These are phyloP conservation scores for Neonectria neomacrospora DNA, from an alignment of 2,329 filamentous ascomycete species.

Conservation along the genomic window DNA sequence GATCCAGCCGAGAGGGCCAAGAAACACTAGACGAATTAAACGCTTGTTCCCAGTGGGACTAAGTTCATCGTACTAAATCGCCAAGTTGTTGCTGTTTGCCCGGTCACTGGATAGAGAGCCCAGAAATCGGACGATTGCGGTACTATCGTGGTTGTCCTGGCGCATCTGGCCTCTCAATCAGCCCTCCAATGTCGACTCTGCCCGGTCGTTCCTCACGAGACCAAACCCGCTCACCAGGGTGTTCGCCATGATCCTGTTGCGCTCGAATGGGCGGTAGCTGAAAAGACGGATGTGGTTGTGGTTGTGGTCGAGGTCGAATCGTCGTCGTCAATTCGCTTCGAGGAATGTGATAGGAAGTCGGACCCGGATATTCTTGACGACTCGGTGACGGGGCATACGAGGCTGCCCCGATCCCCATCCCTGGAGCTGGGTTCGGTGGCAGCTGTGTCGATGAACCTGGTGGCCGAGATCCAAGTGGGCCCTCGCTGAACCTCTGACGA, in stretches of 20 bases:
- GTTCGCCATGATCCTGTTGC: slow-evolving; percentile 46
- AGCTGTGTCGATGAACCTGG: slow-evolving; percentile 45
- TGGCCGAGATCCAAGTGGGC: slow-evolving; percentile 39
- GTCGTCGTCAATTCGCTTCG: slow-evolving; percentile 60
- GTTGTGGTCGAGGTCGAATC: slow-evolving; percentile 47
- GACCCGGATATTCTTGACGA: slow-evolving; percentile 57
- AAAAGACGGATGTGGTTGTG: slow-evolving; percentile 50
- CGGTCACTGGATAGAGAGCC: slow-evolving; percentile 34
- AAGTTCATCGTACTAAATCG: slow-evolving; percentile 3
- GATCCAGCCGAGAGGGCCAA: background rate
- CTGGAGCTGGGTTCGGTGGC: slow-evolving; percentile 47
- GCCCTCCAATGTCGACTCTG: slow-evolving; percentile 70
- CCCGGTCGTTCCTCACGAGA: slow-evolving; percentile 61
- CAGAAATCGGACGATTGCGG: slow-evolving; percentile 20
- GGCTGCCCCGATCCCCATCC: slow-evolving; percentile 22
- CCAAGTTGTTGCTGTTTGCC: slow-evolving; percentile 26
- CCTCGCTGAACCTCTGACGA: slow-evolving; percentile 55
- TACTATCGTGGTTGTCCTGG: slow-evolving; percentile 44
- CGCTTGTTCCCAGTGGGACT: slow-evolving; percentile 4
- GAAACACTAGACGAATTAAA: slow-evolving; percentile 10
- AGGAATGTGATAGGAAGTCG: slow-evolving; percentile 63
- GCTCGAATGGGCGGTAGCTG: slow-evolving; percentile 62
- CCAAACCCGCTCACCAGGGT: slow-evolving; percentile 45
- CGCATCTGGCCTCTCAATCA: slow-evolving; percentile 67
- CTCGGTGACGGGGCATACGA: slow-evolving; percentile 58